Evolutionary conservation across 139 green algal genomes (phyloP), one percentile per base, ranked within the genome.

Genomic region (Coccomyxa sp.): DNA sequence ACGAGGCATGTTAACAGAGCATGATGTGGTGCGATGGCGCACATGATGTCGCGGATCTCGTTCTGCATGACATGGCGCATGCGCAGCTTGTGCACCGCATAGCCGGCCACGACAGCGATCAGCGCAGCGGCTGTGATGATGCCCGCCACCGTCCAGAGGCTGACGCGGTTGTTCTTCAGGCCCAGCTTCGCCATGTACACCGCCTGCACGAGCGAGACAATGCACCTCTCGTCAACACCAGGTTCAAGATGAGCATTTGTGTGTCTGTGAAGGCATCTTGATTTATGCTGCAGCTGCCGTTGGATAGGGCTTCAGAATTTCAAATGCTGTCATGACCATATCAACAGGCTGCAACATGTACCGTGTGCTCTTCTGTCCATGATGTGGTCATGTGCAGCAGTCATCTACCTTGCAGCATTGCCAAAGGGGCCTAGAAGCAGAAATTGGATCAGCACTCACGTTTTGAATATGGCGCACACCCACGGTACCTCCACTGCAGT

Each of bases 21-120:
- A 14, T 71, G 79, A 75, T 74, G 79, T 76, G 23, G 57, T 71
- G 18, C 14, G 13, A 79, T 0, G 31, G 32, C 81, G 82, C 27
- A 83, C 86, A 90, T 87, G 77, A 88, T 87, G 13, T 76, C 82
- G 17, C 81, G 67, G 30, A 89, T 86, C 67, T 91, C 84, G 10
- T 17, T 67, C 38, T 88, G 77, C 86, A 89, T 88, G 45, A 82
- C 75, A 10, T 79, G 78, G 4, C 82, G 68, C 30, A 85, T 60
- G 13, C 76, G 59, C 82, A 83, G 82, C 59, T 79, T 82, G 57
- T 91, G 84, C 58, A 78, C 80, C 51, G 83, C 82, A 38, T 86
- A 59, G 11, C 84, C 86, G 13, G 77, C 86, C 30, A 82, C 81
- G 27, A 84, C 28, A 7, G 83, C 79, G 13, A 86, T 13, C 28